Evolutionary conservation across 768 basidiomycete species (phyloP), one percentile per base, ranked within the genome.

Genomic region (Psilocybe tampanensis): DNA sequence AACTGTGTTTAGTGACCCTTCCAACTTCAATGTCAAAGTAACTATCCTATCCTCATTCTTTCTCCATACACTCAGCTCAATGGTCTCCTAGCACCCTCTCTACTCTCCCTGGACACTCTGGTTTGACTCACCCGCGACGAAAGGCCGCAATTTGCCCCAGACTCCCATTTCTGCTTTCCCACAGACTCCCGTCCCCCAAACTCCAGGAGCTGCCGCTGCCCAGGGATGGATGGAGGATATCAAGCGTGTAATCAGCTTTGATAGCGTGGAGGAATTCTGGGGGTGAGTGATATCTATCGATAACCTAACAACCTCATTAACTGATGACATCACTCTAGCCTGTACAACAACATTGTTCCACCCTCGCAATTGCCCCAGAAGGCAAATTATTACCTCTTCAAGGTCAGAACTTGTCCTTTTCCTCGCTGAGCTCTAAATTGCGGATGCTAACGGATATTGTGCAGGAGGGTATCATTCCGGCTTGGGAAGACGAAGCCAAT

Each of bases 371-470:
- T 98, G 61, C 93, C 94, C 36, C 88, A 88, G 73, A 98, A 97
- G 77, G 94, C 95, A n/a, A 98, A 98, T 70, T 99, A 99, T 74
- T 99, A 98, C 77, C 80, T 99, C 61, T 98, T 99, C 87, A 98
- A 97, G 82, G 93, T 88, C 21, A 19, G 48, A 24, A 23, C 26
- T 8, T 8, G 26, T 47, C 1, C 23, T 17, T 44, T n/a, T 23
- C 17, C 11, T 23, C 5, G 4, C 5, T 29, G 29, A 29, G 29
- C 4, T 29, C 34, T 44, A 11, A 52, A 41, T 21, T 6, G 34
- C 13, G 43, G 15, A 41, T 24, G 49, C 52, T 56, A 32, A 45
- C 53, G 55, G 21, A 32, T 45, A 22, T 44, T 11, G 17, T 33
- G 29, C 66, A 95, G 94, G 94, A 94, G 66, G 92, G 89, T 23